Evolutionary conservation across 2,329 filamentous ascomycete genomes (phyloP).

Genomic region (Periconia sp.): DNA sequence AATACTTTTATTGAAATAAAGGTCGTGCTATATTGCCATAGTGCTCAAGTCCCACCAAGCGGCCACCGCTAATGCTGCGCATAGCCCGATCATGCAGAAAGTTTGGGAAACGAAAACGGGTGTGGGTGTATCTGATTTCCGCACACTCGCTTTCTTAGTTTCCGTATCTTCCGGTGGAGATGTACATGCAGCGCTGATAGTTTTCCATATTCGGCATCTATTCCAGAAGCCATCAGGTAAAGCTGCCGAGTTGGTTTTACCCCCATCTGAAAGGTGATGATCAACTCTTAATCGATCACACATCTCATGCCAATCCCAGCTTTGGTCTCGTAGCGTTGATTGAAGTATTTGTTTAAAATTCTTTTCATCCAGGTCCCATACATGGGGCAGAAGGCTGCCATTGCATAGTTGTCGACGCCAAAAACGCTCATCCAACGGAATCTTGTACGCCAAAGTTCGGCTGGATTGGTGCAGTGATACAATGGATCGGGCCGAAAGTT

Average conservation of each 20-base stretch:
- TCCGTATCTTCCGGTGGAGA: not conserved
- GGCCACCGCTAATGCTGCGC: not conserved
- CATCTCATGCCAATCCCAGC: constrained; percentile 21
- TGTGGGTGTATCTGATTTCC: not conserved
- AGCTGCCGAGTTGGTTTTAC: constrained; percentile 12
- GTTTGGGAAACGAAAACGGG: not conserved
- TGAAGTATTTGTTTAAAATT: constrained; percentile 9
- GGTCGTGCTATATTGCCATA: not conserved
- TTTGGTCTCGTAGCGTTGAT: not conserved
- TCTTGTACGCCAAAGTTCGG: constrained; percentile 16
- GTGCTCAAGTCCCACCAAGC: not conserved
- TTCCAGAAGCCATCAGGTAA: constrained; percentile 27
- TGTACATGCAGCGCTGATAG: constrained; percentile 17
- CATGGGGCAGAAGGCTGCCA: constrained; percentile 21
- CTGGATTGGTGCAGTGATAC: constrained; percentile 24
- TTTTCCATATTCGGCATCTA: constrained; percentile 28
- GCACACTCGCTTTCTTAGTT: not conserved
- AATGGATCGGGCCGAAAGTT: constrained; percentile 15
- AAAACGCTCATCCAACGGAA: constrained; percentile 25
- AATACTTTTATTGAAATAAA: not conserved
- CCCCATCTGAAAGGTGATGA: constrained; percentile 11
- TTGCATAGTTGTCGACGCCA: constrained; percentile 24
- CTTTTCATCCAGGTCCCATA: constrained; percentile 26
- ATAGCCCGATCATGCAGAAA: not conserved
- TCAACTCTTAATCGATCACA: constrained; percentile 18